Base-by-base conservation (phyloP, 2,329 filamentous ascomycete species). In the Cadophora sp. region DNA sequence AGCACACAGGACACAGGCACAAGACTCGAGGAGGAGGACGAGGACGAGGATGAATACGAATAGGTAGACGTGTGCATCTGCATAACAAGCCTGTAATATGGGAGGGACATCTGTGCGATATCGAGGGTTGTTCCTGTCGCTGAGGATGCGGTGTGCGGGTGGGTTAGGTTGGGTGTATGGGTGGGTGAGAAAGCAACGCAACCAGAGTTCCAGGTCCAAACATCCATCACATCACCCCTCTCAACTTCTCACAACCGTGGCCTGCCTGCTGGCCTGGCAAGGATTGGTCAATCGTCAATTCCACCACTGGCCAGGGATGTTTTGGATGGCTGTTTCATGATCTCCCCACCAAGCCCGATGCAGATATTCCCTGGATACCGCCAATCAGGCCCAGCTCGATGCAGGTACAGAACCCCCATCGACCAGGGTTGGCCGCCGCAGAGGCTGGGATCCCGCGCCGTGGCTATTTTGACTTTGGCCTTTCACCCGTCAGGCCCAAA, bases 381-480 rank as follows among this genome's bases (percentile, higher is more conserved):
- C 48, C 48, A 51, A 51, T 51, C 48, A 51, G 24, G 22, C 2
- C 48, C 48, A 9, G 13, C 48, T 24, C 24, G 22, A 55, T 33
- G 50, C 50, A 55, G 50, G 50, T 33, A 55, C 50, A 50, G 24
- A 39, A 9, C 36, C 36, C 36, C 36, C 7, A 8, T 39, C 36
- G 36, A 39, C 36, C 36, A 13, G 36, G 36, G 36, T 13, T 39
- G 4, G 36, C 36, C 36, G 36, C 36, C 36, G 36, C 36, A 39
- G 36, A 13, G 48, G 48, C 48, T 27, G 48, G 48, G 48, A 51
- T 51, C 48, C 48, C 27, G 50, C 50, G 50, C 50, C 33, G 27
- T 53, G 50, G 50, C 50, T 53, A 53, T 53, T 53, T 53, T 53
- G 50, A 33, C 50, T 53, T 53, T 11, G 41, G 36, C 4, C 27